Conservation (phyloP, 2,329 filamentous ascomycete species). For the Fusarium nelsonii region DNA sequence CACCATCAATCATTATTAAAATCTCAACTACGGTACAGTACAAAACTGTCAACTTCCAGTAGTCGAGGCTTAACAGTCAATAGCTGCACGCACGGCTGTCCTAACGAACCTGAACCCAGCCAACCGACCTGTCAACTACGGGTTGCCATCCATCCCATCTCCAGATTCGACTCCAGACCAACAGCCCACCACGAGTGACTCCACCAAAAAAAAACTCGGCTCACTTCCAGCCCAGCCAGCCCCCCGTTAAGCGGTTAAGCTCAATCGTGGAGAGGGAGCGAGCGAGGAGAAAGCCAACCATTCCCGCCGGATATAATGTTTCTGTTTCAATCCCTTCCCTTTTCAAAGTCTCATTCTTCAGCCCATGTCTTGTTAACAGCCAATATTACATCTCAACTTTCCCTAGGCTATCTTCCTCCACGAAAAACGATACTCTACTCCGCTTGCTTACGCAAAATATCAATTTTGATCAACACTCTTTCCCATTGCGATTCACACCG, state of each 20-base stretch:
- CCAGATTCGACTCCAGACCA: conserved; percentile 10
- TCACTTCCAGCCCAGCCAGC: not conserved
- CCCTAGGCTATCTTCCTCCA: not conserved
- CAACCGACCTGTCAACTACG: conserved; percentile 11
- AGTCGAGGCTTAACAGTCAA: not conserved
- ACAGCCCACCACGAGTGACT: not conserved
- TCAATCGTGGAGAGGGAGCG: conserved; percentile 1
- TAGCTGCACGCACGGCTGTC: not conserved
- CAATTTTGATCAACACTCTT: conserved; percentile 12
- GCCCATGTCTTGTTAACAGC: not conserved
- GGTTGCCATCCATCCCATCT: not conserved
- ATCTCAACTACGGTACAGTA: not conserved
- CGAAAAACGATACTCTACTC: not conserved
- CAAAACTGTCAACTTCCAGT: not conserved
- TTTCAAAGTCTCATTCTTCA: not conserved
- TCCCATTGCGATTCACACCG: conserved; percentile 12
- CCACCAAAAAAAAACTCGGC: conserved; percentile 1
- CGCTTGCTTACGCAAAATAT: not conserved
- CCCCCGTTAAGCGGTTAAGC: not conserved
- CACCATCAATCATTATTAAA: not conserved
- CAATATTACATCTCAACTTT: not conserved
- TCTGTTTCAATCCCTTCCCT: conserved; percentile 14
- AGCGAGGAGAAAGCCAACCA: not conserved
- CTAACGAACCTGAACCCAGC: not conserved
- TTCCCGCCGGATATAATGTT: conserved; percentile 26